Conservation (phyloP, 495 filamentous ascomycete species). For the Aspergillus egyptiacus region DNA sequence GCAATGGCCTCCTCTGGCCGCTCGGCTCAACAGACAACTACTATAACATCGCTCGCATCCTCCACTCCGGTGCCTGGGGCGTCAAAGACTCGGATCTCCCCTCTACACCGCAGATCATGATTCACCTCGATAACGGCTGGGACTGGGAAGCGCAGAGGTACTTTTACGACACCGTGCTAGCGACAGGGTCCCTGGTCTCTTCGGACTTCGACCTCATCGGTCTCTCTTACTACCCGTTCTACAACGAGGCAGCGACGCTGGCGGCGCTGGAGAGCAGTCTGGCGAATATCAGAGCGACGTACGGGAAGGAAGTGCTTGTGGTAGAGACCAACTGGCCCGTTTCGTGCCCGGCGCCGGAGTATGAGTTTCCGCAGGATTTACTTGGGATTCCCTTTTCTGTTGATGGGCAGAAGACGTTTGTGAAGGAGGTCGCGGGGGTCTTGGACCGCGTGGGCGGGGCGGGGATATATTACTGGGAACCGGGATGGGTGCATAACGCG, state of each 20-base stretch:
- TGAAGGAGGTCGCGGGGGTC: slow-evolving; percentile 49
- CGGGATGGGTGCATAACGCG: slow-evolving; percentile 61
- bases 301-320: slow-evolving; percentile 55
- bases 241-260: slow-evolving; percentile 48
- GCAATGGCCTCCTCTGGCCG: slow-evolving; percentile 57
- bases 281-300: slow-evolving; percentile 51
- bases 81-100: slow-evolving; percentile 55
- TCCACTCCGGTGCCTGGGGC: slow-evolving; percentile 57
- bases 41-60: slow-evolving; percentile 52
- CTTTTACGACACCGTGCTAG: slow-evolving; percentile 55
- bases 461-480: slow-evolving; percentile 69
- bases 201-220: slow-evolving; percentile 65
- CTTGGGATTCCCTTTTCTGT: slow-evolving; percentile 52
- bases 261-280: slow-evolving; percentile 49
- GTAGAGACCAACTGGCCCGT: slow-evolving; percentile 65
- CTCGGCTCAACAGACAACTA: slow-evolving; percentile 48
- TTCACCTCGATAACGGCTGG: slow-evolving; percentile 68
- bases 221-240: slow-evolving; percentile 68
- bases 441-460: slow-evolving; percentile 41
- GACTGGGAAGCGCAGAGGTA: slow-evolving; percentile 57
- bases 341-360: slow-evolving; percentile 49
- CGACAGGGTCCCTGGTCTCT: slow-evolving; percentile 42
- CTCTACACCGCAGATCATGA: slow-evolving; percentile 56
- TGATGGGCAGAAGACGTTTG: slow-evolving; percentile 53
- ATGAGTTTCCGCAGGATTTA: slow-evolving; percentile 54